Conservation (phyloP, 352 stramenopile species). For the Pythium grandisporangium region DNA sequence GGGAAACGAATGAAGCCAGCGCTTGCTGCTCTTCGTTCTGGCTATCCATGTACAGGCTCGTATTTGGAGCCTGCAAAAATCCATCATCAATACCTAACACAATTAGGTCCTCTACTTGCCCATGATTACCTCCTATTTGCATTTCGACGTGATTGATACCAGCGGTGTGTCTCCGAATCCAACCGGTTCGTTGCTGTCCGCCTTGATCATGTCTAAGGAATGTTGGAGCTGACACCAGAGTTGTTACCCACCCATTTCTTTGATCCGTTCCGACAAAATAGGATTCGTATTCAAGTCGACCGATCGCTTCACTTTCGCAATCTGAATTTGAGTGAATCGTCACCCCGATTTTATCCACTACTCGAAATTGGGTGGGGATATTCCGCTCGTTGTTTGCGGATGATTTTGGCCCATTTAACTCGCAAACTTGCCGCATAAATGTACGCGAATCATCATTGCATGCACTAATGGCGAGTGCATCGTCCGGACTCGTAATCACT, state of each 20-base stretch:
- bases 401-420: too few relatives aligned
- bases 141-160: conserved; percentile 28
- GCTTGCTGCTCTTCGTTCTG: conserved; percentile 45
- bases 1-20: conserved; percentile 46
- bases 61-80: conserved; percentile 13
- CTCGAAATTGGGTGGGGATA: conserved; percentile 18
- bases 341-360: conserved; percentile 15
- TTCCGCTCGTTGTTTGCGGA: too few relatives aligned
- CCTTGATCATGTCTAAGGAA: too few relatives aligned
- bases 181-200: conserved; percentile 11
- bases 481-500: too few relatives aligned
- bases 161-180: conserved; percentile 29
- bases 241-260: too few relatives aligned
- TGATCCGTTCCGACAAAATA: too few relatives aligned
- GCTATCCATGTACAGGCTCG: conserved; percentile 45
- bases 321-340: conserved; percentile 19
- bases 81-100: conserved; percentile 51
- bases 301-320: too few relatives aligned
- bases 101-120: conserved; percentile 43
- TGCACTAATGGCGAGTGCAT: too few relatives aligned
- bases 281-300: too few relatives aligned
- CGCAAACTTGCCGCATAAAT: too few relatives aligned
- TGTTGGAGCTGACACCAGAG: too few relatives aligned
- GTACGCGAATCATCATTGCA: too few relatives aligned
- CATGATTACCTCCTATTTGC: neutral